Conservation (phyloP, 495 filamentous ascomycete species). For the Lophiotrema nucula region DNA sequence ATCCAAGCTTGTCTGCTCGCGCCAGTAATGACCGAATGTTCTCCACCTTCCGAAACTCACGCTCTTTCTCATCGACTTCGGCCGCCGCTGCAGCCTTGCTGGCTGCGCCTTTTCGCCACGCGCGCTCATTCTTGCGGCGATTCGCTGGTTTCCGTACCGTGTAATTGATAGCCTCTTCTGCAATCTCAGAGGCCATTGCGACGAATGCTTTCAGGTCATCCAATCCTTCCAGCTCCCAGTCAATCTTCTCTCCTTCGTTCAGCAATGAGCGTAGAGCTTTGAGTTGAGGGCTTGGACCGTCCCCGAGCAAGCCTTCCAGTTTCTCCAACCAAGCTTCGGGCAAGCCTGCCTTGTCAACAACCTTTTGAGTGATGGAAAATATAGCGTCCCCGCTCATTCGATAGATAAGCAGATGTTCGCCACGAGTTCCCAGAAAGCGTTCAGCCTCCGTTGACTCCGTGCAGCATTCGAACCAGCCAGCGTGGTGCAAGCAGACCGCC, state of each 20-base stretch:
- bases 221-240: constrained; percentile 84
- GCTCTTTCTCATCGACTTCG: constrained; percentile 85
- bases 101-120: constrained; percentile 69
- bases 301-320: constrained; percentile 76
- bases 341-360: constrained; percentile 78
- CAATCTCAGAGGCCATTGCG: constrained; percentile 94
- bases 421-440: constrained; percentile 42
- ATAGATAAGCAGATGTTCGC: constrained; percentile 65
- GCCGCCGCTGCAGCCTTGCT: constrained; percentile 55
- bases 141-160: constrained; percentile 98
- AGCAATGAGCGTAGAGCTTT: constrained; percentile 82
- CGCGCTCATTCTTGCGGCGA: constrained; percentile 93
- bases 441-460: constrained; percentile 52
- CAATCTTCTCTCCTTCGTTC: constrained; percentile 94
- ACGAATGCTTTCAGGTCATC: constrained; percentile 83
- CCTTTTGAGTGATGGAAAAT: constrained; percentile 64
- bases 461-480: constrained; percentile 77
- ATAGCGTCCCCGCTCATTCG: constrained; percentile 74
- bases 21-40: constrained; percentile 83
- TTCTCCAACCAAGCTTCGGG: constrained; percentile 92
- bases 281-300: constrained; percentile 77
- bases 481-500: constrained; percentile 74
- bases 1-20: constrained; percentile 82
- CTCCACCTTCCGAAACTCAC: constrained; percentile 84
- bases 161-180: constrained; percentile 95